A percentile compares a stretch with the other conserved stretches of the same genome.
phyloP scores from a whole-genome alignment of 106 monocot species.

The Allium sativum region DNA sequence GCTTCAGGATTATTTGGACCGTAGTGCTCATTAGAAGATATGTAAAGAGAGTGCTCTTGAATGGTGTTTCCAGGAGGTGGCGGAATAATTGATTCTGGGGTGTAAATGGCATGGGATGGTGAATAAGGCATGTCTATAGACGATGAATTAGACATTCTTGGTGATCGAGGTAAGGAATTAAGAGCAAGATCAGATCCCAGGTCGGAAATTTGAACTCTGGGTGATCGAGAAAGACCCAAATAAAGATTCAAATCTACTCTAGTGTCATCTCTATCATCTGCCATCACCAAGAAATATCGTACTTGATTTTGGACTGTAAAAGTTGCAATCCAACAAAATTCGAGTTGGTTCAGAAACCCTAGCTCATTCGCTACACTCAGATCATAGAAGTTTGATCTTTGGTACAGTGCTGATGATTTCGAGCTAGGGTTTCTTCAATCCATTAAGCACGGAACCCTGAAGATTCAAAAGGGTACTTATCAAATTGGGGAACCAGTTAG shows the following conservation, averaged over 20 bases:
- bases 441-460: too few relatives aligned
- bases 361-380: too few relatives aligned
- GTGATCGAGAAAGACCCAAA: conserved; percentile 27
- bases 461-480: too few relatives aligned
- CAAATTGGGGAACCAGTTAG: too few relatives aligned
- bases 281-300: conserved; percentile 12
- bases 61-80: not conserved
- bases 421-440: too few relatives aligned
- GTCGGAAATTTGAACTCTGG: conserved; percentile 11
- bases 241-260: conserved; percentile 62
- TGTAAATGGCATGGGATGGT: conserved; percentile 6
- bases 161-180: conserved; percentile 5
- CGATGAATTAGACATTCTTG: not conserved
- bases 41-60: conserved; percentile 5
- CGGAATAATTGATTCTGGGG: not conserved
- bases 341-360: too few relatives aligned
- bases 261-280: conserved; percentile 9
- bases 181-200: conserved; percentile 40
- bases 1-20: not conserved
- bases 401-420: too few relatives aligned
- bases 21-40: not conserved
- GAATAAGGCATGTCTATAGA: conserved; percentile 6
- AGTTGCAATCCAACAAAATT: too few relatives aligned
- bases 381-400: too few relatives aligned
- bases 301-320: too few relatives aligned